These are phyloP conservation scores for Xylariales sp. DNA, from an alignment of 2,329 filamentous ascomycete species.

Conservation along the genomic window DNA sequence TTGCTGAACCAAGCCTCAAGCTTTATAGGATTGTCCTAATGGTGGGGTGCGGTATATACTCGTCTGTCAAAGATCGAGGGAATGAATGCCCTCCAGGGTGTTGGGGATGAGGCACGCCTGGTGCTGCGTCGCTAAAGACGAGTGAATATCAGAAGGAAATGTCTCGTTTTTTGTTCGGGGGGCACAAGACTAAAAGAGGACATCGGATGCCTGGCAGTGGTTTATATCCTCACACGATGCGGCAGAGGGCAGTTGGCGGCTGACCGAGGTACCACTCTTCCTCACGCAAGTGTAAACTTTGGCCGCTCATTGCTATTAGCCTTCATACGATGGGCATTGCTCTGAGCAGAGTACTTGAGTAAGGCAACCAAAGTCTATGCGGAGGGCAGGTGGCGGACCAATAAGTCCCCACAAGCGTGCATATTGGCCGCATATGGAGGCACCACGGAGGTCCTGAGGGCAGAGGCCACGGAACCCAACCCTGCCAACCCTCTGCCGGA, in stretches of 20 bases:
- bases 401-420: too few species aligned
- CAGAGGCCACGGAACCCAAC: neutral
- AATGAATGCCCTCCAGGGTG: slow-evolving; percentile 21
- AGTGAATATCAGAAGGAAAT: slow-evolving; percentile 9
- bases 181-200: slow-evolving; percentile 1
- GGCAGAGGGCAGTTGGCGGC: too few species aligned
- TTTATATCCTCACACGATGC: too few species aligned
- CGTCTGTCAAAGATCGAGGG: slow-evolving; percentile 5
- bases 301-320: slow-evolving; percentile 11
- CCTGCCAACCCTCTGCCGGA: neutral
- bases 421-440: slow-evolving; percentile 6
- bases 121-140: slow-evolving; percentile 14
- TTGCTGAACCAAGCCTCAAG: slow-evolving; percentile 12
- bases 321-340: slow-evolving; percentile 13
- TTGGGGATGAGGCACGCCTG: slow-evolving; percentile 15
- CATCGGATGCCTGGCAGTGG: too few species aligned
- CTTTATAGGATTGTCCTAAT: slow-evolving; percentile 9
- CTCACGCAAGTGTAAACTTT: neutral
- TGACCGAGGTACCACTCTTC: too few species aligned
- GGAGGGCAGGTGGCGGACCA: slow-evolving; percentile 10
- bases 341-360: slow-evolving; percentile 9
- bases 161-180: too few species aligned
- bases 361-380: slow-evolving; percentile 10
- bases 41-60: neutral
- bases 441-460: neutral